Evolutionary conservation across 2,329 filamentous ascomycete genomes (phyloP), one percentile per base, ranked within the genome.

Genomic region (Epichloe uncinata): DNA sequence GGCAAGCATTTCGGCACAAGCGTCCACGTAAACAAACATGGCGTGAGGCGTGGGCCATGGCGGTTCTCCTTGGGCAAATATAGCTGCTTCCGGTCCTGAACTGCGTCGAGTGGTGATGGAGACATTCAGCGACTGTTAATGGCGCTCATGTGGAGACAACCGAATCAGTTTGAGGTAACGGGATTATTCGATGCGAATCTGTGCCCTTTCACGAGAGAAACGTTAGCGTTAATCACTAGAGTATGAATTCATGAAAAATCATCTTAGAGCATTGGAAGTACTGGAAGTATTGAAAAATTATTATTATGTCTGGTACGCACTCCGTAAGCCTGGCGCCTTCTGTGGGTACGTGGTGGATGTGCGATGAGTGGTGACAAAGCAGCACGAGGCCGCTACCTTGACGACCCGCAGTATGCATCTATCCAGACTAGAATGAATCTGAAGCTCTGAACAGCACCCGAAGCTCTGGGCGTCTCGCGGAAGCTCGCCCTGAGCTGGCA

Each of bases 1-100:
- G 67, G 69, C 48, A 68, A 69, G 35, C 72, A 73, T 56, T 70
- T 75, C 54, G 74, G 74, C 54, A 75, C 74, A 35, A 74, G 64
- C 58, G 62, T 77, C 48, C 64, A 66, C 35, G 70, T 69, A 18
- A 66, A 71, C 58, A 66, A 65, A 11, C 62, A 72, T 54, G 74
- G 73, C 43, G 61, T 75, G 7, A 70, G 66, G 46, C 68, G 71
- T 11, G 74, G 73, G 2, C 72, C 73, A 3, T 77, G 73, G 71
- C 65, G 73, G 42, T 71, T 77, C 58, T 70, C 69, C 46, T 62
- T 74, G 41, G 70, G 72, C 53, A 68, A 64, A 42, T 75, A 74
- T 60, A 73, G 67, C 66, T 77, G 74, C 63, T 77, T 77, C 67
- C 50, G 50, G 38, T 43, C 47, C 20, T 48, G 16, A 42, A 11